Base-by-base conservation (phyloP, 306 rosid genomes). In the Corylus americana region DNA sequence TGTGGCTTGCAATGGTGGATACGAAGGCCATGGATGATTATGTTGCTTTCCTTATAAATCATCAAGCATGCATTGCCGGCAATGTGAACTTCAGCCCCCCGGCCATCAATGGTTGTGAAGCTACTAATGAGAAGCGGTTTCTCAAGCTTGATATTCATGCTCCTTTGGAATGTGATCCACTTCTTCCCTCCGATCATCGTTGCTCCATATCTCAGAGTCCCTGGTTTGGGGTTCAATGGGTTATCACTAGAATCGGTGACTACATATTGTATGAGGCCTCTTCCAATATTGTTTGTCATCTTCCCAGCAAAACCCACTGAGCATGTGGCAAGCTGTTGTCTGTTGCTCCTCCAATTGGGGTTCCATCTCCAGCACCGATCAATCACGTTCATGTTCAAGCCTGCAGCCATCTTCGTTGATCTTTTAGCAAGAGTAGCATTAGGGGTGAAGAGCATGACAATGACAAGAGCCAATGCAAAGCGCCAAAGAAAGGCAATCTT, bases 301-400 rank as follows among this genome's bases (percentile, higher is more conserved):
- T 67, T 67, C 50, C 71, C 71, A 17, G 51, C 71, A 39, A 37
- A 67, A 67, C 71, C 71, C 25, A 67, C 71, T 39, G 71, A 67
- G 71, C 71, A 67, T 17, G 71, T 67, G 50, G 71, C 51, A 9
- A 67, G 71, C 14, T 67, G 71, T 1, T 8, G 71, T 42, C 71
- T 67, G 8, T 18, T 67, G 49, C 29, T 67, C 17, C 71, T 22
- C 71, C 71, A 67, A 39, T 39, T 25, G 8, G 27, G 71, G 71
- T 39, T 67, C 71, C 50, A 37, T 17, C 71, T 67, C 71, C 29
- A 67, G 50, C 71, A 67, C 47, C 25, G 50, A 67, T 67, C 71
- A 18, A 67, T 67, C 29, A 39, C 71, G 20, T 67, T 67, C 25
- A 39, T 17, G 42, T 67, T 42, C 51, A 67, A 67, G 27, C 71